phyloP scores from a whole-genome alignment of 352 stramenopile genomes.

The Pythium biforme region DNA sequence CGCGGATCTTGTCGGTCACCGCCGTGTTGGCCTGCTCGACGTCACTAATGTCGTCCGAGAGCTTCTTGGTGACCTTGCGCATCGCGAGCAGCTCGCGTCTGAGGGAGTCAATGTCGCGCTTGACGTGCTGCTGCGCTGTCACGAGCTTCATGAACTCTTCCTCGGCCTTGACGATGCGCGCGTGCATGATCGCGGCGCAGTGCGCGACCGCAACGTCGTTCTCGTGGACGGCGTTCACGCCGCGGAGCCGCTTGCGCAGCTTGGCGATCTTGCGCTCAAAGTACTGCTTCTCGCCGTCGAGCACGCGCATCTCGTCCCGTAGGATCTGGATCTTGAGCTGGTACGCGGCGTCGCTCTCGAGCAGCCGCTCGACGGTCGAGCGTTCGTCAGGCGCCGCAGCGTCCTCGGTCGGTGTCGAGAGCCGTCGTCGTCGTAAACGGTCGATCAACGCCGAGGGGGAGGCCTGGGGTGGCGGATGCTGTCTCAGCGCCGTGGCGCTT shows the following conservation, averaged over 20 bases:
- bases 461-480: no score
- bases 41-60: slow-evolving; percentile 59
- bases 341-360: slow-evolving; percentile 66
- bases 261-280: slow-evolving; percentile 49
- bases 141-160: slow-evolving; percentile 82
- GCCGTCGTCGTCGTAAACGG: not conserved
- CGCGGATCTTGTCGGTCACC: slow-evolving; percentile 46
- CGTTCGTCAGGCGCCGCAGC: not conserved
- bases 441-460: slow-evolving; percentile 17
- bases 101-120: slow-evolving; percentile 54
- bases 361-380: slow-evolving; percentile 52
- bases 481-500: not conserved
- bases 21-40: slow-evolving; percentile 38
- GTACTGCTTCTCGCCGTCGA: slow-evolving; percentile 45
- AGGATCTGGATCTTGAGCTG: slow-evolving; percentile 55
- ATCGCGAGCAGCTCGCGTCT: slow-evolving; percentile 59
- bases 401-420: not conserved
- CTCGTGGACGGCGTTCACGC: slow-evolving; percentile 72
- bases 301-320: slow-evolving; percentile 50
- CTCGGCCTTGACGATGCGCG: slow-evolving; percentile 66
- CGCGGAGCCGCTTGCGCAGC: slow-evolving; percentile 52
- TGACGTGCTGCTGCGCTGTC: slow-evolving; percentile 60
- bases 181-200: slow-evolving; percentile 73
- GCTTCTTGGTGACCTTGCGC: slow-evolving; percentile 54
- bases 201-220: slow-evolving; percentile 76